Conservation (phyloP, 805 yeast genomes). For the Starmerella asiatica region DNA sequence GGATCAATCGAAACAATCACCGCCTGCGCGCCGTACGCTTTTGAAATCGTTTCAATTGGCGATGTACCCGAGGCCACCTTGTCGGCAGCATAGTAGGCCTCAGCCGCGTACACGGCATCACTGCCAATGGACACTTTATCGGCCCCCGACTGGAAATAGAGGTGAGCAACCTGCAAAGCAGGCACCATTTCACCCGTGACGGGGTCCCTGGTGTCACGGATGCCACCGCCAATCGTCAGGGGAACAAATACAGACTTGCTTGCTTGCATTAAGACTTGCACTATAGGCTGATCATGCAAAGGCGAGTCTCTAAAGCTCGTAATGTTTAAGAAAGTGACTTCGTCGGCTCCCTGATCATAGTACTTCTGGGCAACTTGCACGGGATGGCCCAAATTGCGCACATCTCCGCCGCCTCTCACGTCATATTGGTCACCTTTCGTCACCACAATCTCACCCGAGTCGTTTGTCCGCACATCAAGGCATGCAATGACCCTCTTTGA, state of each 20-base stretch:
- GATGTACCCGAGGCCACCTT: constrained; percentile 52
- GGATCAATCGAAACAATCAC: constrained; percentile 99
- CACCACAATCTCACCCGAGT: constrained; percentile 87
- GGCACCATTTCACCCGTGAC: constrained; percentile 57
- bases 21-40: constrained; percentile 90
- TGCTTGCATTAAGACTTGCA: constrained; percentile 68
- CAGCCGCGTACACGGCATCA: constrained; percentile 90
- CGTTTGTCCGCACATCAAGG: constrained; percentile 91
- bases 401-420: constrained; percentile 53
- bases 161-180: constrained; percentile 79
- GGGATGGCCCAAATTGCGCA: constrained; percentile 91
- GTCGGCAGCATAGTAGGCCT: constrained; percentile 52
- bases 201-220: constrained; percentile 78
- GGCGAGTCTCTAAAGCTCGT: constrained; percentile 96
- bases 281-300: constrained; percentile 84
- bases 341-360: constrained; percentile 93
- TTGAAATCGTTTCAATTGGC: constrained; percentile 87
- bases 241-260: constrained; percentile 93
- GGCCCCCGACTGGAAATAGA: constrained; percentile 93
- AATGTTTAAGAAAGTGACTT: constrained; percentile 84
- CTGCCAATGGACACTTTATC: constrained; percentile 97
- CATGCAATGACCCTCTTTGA: constrained; percentile 92
- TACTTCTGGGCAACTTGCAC: constrained; percentile 85
- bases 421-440: constrained; percentile 98
- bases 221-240: constrained; percentile 96